Conservation (phyloP, 73 alveolate species). For the Stentor roeselii region DNA sequence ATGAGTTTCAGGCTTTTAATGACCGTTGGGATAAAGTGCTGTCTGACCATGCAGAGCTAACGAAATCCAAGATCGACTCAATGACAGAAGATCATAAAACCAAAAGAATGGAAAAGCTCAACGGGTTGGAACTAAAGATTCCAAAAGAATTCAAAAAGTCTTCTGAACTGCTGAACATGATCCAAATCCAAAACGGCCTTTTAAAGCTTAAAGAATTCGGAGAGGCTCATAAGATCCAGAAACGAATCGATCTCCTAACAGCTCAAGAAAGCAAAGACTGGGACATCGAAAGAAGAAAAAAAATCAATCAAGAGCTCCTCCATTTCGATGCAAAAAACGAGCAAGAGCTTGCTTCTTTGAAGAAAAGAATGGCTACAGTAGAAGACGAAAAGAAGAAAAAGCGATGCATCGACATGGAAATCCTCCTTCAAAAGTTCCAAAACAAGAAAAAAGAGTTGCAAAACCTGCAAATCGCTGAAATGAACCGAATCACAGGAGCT, state of each 20-base stretch:
- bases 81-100: not conserved
- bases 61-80: not conserved
- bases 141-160: conserved; percentile 45
- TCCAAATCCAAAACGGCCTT: not conserved
- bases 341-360: not conserved
- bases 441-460: not conserved
- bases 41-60: not conserved
- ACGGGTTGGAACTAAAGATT: conserved; percentile 36
- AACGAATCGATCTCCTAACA: not conserved
- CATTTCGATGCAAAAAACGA: not conserved
- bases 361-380: not conserved
- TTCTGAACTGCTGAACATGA: not conserved
- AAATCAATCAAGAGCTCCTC: not conserved
- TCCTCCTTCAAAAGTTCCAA: conserved; percentile 2
- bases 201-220: conserved; percentile 2
- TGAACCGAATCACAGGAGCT: too few relatives aligned
- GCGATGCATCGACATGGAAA: not conserved
- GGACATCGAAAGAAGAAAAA: conserved; percentile 20
- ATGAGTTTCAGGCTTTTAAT: not conserved
- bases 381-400: not conserved
- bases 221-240: not conserved
- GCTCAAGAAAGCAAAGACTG: not conserved
- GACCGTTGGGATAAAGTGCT: conserved; percentile 1
- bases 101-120: not conserved
- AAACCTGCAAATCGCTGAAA: conserved; percentile 11